phyloP scores from a whole-genome alignment of 176 grass and related monocot genomes.

The Aegilops longissima region DNA sequence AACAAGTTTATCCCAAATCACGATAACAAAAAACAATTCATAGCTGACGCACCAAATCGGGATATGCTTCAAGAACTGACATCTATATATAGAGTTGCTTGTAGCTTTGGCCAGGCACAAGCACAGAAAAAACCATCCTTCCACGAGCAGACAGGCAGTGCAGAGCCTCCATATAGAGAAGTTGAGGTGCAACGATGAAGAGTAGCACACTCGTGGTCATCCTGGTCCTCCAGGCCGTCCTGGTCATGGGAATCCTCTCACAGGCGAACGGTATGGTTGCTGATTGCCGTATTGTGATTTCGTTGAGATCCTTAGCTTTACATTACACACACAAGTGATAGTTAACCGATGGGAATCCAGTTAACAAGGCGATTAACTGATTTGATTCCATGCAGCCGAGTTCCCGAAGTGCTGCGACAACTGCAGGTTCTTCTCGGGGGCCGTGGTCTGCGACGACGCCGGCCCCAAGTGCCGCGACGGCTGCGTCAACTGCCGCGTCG shows the following conservation, averaged over 20 bases:
- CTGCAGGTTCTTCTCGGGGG: constrained; percentile 18
- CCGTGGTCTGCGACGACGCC: background rate
- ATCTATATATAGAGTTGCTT: background rate
- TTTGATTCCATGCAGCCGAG: background rate
- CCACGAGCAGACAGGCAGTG: background rate
- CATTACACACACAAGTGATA: background rate
- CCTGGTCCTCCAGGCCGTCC: background rate
- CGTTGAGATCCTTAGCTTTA: background rate
- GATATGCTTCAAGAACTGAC: background rate
- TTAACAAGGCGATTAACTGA: background rate
- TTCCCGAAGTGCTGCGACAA: constrained; percentile 1
- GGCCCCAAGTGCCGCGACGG: background rate
- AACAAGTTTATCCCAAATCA: background rate
- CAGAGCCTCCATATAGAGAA: background rate
- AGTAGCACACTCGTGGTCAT: background rate
- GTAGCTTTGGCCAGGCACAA: background rate
- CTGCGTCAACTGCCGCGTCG: constrained; percentile 3
- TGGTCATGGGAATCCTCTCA: constrained; percentile 10
- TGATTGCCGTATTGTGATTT: background rate
- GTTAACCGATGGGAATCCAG: too few relatives aligned
- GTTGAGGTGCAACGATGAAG: background rate
- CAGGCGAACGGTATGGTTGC: background rate
- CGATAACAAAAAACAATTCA: background rate
- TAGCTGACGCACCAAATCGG: background rate
- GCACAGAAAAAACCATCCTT: background rate